Conservation (phyloP, 805 yeast genomes). For the Isabelozyma gotoi region DNA sequence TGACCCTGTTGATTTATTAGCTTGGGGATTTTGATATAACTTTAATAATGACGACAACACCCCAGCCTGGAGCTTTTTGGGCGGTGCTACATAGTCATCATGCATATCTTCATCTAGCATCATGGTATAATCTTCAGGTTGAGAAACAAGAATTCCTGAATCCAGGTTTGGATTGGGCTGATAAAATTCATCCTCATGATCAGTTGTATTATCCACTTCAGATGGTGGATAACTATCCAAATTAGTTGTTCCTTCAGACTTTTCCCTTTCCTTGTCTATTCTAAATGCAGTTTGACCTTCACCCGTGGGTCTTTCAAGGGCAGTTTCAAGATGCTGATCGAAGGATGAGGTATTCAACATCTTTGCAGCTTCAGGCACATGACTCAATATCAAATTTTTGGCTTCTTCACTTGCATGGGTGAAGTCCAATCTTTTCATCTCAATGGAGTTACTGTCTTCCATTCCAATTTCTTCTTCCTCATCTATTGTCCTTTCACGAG, state of each 20-base stretch:
- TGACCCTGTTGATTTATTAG: slow-evolving; percentile 18
- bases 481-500: slow-evolving; percentile 5
- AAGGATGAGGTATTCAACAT: neutral
- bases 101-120: slow-evolving; percentile 30
- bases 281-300: slow-evolving; percentile 6
- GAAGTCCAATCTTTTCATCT: slow-evolving; percentile 41
- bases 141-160: slow-evolving; percentile 22
- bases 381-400: slow-evolving; percentile 50
- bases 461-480: neutral
- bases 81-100: slow-evolving; percentile 36
- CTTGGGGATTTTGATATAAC: slow-evolving; percentile 56
- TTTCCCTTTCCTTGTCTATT: slow-evolving; percentile 3
- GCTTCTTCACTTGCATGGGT: slow-evolving; percentile 52
- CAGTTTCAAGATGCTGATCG: slow-evolving; percentile 7
- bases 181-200: slow-evolving; percentile 13
- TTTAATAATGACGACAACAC: slow-evolving; percentile 76
- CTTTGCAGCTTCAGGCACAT: slow-evolving; percentile 31
- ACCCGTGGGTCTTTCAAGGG: slow-evolving; percentile 11
- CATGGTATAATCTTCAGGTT: slow-evolving; percentile 22
- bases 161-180: slow-evolving; percentile 46
- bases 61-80: slow-evolving; percentile 73
- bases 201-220: neutral
- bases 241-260: slow-evolving; percentile 3
- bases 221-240: neutral
- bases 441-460: neutral